These are phyloP conservation scores for Ogataea henricii DNA, from an alignment of 805 yeast genomes.

Conservation along the genomic window DNA sequence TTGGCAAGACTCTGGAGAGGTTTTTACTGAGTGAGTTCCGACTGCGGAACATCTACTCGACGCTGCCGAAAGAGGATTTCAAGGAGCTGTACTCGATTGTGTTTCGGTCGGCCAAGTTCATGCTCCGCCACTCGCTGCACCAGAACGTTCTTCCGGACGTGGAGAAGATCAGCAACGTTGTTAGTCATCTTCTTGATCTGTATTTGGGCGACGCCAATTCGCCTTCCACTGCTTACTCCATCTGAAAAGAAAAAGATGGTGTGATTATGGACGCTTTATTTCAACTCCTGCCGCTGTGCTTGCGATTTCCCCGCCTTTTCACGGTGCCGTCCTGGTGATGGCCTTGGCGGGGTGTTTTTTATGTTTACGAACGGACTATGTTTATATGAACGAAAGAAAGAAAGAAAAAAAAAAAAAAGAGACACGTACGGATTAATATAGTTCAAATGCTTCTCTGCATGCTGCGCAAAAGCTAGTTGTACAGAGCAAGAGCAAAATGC, in stretches of 20 bases:
- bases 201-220: constrained; percentile 20
- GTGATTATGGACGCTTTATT: neutral
- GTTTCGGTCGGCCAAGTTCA: constrained; percentile 40
- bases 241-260: constrained; percentile 1
- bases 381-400: neutral
- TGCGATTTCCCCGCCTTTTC: neutral
- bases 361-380: neutral
- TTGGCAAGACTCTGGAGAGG: constrained; percentile 30
- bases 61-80: constrained; percentile 30
- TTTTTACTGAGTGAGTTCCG: constrained; percentile 40
- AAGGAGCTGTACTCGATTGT: constrained; percentile 40
- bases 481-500: too few species aligned
- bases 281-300: neutral
- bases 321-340: neutral
- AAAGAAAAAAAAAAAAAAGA: neutral
- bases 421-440: neutral
- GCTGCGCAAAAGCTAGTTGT: too few species aligned
- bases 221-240: neutral
- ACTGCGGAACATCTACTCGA: constrained; percentile 34
- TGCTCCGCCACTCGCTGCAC: constrained; percentile 33
- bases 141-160: constrained; percentile 26
- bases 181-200: constrained; percentile 36
- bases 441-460: neutral
- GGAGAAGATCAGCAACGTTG: constrained; percentile 38
- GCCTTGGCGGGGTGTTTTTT: neutral